phyloP scores from a whole-genome alignment of 345 rosid species.

The Erodium maritimum region DNA sequence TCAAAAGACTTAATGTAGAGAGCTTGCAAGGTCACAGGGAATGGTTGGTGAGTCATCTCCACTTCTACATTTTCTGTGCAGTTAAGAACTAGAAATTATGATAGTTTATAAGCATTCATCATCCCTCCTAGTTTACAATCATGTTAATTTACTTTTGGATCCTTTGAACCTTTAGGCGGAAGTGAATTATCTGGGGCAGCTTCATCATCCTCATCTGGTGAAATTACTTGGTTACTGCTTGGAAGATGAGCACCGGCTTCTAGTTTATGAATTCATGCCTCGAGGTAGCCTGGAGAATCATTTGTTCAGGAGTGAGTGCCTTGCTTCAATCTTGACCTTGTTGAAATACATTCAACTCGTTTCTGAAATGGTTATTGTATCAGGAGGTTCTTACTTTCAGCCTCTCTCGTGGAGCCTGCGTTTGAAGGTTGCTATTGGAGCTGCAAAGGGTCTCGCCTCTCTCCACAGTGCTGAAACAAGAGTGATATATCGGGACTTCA shows the following conservation, averaged over 20 bases:
- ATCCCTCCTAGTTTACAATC: background rate
- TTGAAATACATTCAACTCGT: too few species aligned
- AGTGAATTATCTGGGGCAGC: slow-evolving; percentile 60
- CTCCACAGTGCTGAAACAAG: slow-evolving; percentile 51
- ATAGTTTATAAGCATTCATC: too few species aligned
- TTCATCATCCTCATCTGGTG: slow-evolving; percentile 56
- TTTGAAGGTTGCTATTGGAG: slow-evolving; percentile 59
- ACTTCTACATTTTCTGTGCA: too few species aligned
- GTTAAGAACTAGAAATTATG: too few species aligned
- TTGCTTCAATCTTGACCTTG: background rate
- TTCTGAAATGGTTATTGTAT: background rate
- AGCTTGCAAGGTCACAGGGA: slow-evolving; percentile 65
- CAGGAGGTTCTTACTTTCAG: slow-evolving; percentile 76
- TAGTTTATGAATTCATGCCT: slow-evolving; percentile 71
- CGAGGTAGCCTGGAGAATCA: slow-evolving; percentile 77
- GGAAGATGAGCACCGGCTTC: slow-evolving; percentile 62
- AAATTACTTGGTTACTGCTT: slow-evolving; percentile 62
- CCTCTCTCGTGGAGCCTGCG: slow-evolving; percentile 73
- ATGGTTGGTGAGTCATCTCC: slow-evolving; percentile 53
- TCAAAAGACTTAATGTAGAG: slow-evolving; percentile 57
- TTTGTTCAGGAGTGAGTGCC: slow-evolving; percentile 52
- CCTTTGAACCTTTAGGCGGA: slow-evolving; percentile 36
- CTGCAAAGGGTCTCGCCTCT: slow-evolving; percentile 72
- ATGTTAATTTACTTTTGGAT: background rate
- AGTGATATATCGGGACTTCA: slow-evolving; percentile 65